Evolutionary conservation across 331 rosid genomes (phyloP).

Genomic region (Malus hybrid): DNA sequence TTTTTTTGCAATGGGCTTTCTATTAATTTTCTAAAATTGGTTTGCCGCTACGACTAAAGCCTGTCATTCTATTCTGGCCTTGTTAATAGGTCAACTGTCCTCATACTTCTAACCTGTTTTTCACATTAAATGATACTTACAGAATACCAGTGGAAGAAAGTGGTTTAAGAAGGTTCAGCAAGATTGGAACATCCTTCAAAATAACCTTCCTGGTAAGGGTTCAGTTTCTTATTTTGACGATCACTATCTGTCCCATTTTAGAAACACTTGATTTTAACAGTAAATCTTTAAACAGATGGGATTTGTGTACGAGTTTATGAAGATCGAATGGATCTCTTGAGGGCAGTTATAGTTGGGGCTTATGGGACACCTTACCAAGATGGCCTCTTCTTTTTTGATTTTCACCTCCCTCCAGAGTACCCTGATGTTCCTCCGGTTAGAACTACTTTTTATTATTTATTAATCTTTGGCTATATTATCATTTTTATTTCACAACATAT

Average conservation of each 20-base stretch:
- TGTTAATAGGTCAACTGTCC: neutral
- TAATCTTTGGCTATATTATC: neutral
- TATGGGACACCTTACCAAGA: conserved; percentile 99
- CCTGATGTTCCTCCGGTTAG: conserved; percentile 98
- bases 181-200: conserved; percentile 97
- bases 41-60: neutral
- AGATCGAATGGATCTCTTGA: conserved; percentile 90
- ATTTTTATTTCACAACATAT: neutral
- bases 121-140: conserved; percentile 12
- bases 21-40: no score
- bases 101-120: conserved; percentile 2
- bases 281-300: conserved; percentile 52
- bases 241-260: conserved; percentile 11
- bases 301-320: conserved; percentile 88
- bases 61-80: neutral
- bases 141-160: conserved; percentile 64
- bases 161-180: conserved; percentile 95
- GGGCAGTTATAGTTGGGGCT: conserved; percentile 97
- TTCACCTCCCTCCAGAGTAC: conserved; percentile 93
- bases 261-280: conserved; percentile 11
- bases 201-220: conserved; percentile 77
- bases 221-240: neutral
- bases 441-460: conserved; percentile 12
- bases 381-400: conserved; percentile 95
- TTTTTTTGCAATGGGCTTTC: no score